A percentile compares a stretch with the other conserved stretches of the same genome.
phyloP scores from a whole-genome alignment of 1,284 basidiomycete species.

The Takashimella koratensis region DNA sequence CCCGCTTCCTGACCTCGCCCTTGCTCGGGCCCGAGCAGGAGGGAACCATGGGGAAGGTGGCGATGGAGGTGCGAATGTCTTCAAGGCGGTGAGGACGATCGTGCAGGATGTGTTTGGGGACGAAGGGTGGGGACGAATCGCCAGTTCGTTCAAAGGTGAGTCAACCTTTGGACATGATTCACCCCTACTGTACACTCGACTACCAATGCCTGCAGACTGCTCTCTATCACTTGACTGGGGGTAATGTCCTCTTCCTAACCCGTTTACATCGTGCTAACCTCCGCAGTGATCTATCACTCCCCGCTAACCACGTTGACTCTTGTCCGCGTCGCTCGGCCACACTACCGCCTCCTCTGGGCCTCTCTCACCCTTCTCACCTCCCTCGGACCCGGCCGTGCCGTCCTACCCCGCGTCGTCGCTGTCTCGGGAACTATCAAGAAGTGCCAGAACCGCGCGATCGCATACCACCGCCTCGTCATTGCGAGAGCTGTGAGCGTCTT shows the following conservation, averaged over 20 bases:
- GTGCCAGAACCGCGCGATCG: slow-evolving; percentile 37
- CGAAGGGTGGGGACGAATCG: slow-evolving; percentile 45
- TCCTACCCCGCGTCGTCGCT: slow-evolving; percentile 40
- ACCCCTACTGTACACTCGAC: too few relatives aligned
- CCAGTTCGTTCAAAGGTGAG: slow-evolving; percentile 41
- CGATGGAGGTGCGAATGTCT: slow-evolving; percentile 28
- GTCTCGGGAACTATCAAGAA: slow-evolving; percentile 47
- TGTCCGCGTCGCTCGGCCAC: slow-evolving; percentile 38
- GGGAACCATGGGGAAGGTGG: slow-evolving; percentile 16
- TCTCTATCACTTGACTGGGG: too few relatives aligned
- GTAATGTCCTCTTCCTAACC: too few relatives aligned
- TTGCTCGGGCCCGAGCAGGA: not conserved
- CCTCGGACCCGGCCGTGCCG: slow-evolving; percentile 10
- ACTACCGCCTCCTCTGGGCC: slow-evolving; percentile 37
- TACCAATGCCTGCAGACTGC: too few relatives aligned
- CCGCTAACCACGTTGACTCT: slow-evolving; percentile 42
- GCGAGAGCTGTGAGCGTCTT: slow-evolving; percentile 11
- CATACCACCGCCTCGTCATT: slow-evolving; percentile 37
- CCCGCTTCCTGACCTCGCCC: slow-evolving; percentile 9
- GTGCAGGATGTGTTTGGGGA: slow-evolving; percentile 43
- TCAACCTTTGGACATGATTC: too few relatives aligned
- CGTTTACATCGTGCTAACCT: too few relatives aligned
- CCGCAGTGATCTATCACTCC: slow-evolving; percentile 43
- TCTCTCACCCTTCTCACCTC: slow-evolving; percentile 26
- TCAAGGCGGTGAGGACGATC: slow-evolving; percentile 24